Evolutionary conservation across 768 basidiomycete species (phyloP), one percentile per base, ranked within the genome.

Genomic region (Leccinum uliginosum): DNA sequence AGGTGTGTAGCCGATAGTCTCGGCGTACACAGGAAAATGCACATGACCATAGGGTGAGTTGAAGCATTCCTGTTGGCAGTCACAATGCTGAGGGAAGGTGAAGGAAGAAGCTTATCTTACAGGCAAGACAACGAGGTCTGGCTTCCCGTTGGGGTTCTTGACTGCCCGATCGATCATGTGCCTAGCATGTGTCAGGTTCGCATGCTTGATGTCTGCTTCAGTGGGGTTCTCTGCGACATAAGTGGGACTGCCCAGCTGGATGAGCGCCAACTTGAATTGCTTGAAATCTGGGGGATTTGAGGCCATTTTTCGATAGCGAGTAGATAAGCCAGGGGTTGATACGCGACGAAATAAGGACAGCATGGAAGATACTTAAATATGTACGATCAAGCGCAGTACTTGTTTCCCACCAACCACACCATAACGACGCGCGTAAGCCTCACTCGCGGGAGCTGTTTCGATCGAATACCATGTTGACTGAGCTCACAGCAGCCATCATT

Each of bases 11-110:
- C 78, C 83, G 52, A 95, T 91, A 3, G 75, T 79, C 73, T 96
- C 94, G 1, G 92, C 90, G 63, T 93, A 88, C 9, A 83, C 77
- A 0, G 91, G 89, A 67, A 98, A 97, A 67, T 90, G 82, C 3
- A 76, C 74, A 62, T 86, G 82, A 0, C 91, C 89, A 62, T 93
- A 93, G 0, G 90, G 90, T 4, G 89, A 91, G 67, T 93, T 91
- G 72, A 93, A 94, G 71, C 85, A 92, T 81, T 91, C 92, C 91
- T 91, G 57, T 29, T 14, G 26, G 30, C 4, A 23, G 15, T 34
- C 51, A 51, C 35, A 51, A 35, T 38, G 55, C 50, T 30, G 56
- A 30, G 54, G 29, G 32, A 53, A 47, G 29, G 47, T 19, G 35
- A 27, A 34, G 43, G 19, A 34, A 38, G 6, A 51, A 50, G 19